Evolutionary conservation across 1,139 yeast genomes (phyloP), one percentile per base, ranked within the genome.

Genomic region (Kluyveromyces marxianus): DNA sequence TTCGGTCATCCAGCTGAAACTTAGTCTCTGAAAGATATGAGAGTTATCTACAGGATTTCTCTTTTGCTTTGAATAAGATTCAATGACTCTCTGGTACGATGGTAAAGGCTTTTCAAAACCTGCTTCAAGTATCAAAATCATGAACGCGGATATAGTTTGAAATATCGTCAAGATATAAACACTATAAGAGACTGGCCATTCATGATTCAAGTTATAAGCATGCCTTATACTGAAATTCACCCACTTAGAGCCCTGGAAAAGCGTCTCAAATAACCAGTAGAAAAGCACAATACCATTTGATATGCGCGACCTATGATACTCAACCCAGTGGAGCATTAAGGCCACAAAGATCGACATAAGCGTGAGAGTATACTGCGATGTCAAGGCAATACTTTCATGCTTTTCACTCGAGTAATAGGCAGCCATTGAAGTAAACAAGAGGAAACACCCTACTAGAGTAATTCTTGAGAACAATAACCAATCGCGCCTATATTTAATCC

Each of bases 1-100:
- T 4, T 83, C 86, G 2, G 90, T 79, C 95, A 92, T 85, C 99
- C 99, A 92, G 37, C 79, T 71, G 64, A 92, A 92, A 0, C 95
- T 81, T 48, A 94, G 70, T 50, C 77, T 75, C 21, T 95, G 80
- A 58, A 90, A 89, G 26, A 89, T 69, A 60, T 90, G 85, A 8
- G 99, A 95, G 34, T 69, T 68, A 57, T 90, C 97, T 52, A 77
- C 81, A 3, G 97, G 95, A 52, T 74, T 78, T 44, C 65, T 60
- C 42, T 63, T 63, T 44, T 58, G 60, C 37, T 63, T 62, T 7
- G 67, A 51, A 35, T 60, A 55, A 33, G 66, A 68, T 45, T 70
- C 73, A 32, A 66, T 62, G 32, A 70, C 59, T n/a, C 71, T 69
- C 44, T 71, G 72, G 24, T 69, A 63, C 14, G 69, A 58, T 40